Evolutionary conservation across 2,329 filamentous ascomycete genomes (phyloP), one percentile per base, ranked within the genome.

Genomic region (Epichloe glyceriae): DNA sequence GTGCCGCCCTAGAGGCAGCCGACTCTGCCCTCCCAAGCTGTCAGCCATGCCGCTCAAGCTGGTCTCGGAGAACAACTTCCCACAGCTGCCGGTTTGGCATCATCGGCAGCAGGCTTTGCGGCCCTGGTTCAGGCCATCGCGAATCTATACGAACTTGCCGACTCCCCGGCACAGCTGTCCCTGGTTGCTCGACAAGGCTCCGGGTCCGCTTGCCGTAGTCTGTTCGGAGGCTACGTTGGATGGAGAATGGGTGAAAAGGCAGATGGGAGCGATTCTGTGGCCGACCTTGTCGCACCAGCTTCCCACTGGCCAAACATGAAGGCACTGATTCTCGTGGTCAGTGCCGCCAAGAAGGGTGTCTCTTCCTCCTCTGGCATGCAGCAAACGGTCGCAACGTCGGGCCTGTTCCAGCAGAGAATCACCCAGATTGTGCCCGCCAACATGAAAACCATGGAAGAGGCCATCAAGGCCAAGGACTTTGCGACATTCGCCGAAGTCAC

Each of bases 1-100:
- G 93, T 55, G 76, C 81, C 49, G 74, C 80, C 22, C 75, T 97
- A 61, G 93, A 98, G 69, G 73, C 74, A 37, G 69, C 76, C 54
- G 74, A 95, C 65, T 60, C 82, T 0, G 82, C 80, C 20, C 78
- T 95, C n/a, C 91, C 42, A 88, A 86, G 67, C 81, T 98, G 52
- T 86, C 88, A 11, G 65, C 75, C 48, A 75, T 86, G 61, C 82
- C 86, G 35, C 80, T 98, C 54, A 86, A 84, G 60, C 84, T 98
- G 57, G 89, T 96, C 51, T 93, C 87, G 52, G 86, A 93, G 73
- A 98, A 98, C 78, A 98, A 98, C 78, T 98, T 98, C 77, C 93
- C 56, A 98, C 93, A 2, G 93, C 93, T 26, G 93, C 93, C 4
- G 93, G 93, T 6, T 82, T 98, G 15, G 83, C 83, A 4, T 84